phyloP scores from a whole-genome alignment of 2,329 filamentous ascomycete species.

The Immersiporthe knoxdaviesiana region DNA sequence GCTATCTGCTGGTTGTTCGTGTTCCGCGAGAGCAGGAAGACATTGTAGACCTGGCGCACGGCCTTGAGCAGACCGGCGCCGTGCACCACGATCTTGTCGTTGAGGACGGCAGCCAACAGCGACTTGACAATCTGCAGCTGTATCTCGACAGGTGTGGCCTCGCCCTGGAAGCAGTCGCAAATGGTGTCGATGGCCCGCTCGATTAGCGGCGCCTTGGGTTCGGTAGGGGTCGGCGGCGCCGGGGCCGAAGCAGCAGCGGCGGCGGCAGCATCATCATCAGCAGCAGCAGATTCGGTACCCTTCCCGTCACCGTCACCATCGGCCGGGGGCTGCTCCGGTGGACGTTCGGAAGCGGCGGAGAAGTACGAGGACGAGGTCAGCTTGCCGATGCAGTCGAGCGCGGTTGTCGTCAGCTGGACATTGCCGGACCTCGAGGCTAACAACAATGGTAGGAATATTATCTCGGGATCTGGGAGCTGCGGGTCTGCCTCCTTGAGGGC shows the following conservation, averaged over 20 bases:
- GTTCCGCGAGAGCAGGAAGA: conserved; percentile 92
- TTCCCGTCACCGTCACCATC: conserved; percentile 2
- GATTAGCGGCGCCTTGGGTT: conserved; percentile 73
- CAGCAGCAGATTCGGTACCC: background rate
- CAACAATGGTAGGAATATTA: conserved; percentile 88
- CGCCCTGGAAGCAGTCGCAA: conserved; percentile 98
- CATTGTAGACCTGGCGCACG: conserved; percentile 97
- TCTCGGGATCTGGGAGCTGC: conserved; percentile 82
- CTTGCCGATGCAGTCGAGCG: conserved; percentile 97
- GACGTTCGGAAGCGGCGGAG: conserved; percentile 61
- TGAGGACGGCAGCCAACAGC: conserved; percentile 88
- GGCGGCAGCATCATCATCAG: background rate
- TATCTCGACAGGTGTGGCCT: conserved; percentile 87
- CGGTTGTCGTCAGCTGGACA: conserved; percentile 82
- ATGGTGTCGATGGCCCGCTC: conserved; percentile 98
- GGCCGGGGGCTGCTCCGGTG: conserved; percentile 50
- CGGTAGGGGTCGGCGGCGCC: conserved; percentile 45
- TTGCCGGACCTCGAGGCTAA: conserved; percentile 87
- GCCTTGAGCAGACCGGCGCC: conserved; percentile 95
- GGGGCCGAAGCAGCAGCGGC: too few relatives aligned
- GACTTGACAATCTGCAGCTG: conserved; percentile 99
- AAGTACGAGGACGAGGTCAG: conserved; percentile 99
- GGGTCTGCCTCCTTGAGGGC: conserved; percentile 86
- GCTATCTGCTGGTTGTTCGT: conserved; percentile 96
- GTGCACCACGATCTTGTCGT: conserved; percentile 98